phyloP scores from a whole-genome alignment of 2,329 filamentous ascomycete species.

The Hawksworthiomyces lignivorus region DNA sequence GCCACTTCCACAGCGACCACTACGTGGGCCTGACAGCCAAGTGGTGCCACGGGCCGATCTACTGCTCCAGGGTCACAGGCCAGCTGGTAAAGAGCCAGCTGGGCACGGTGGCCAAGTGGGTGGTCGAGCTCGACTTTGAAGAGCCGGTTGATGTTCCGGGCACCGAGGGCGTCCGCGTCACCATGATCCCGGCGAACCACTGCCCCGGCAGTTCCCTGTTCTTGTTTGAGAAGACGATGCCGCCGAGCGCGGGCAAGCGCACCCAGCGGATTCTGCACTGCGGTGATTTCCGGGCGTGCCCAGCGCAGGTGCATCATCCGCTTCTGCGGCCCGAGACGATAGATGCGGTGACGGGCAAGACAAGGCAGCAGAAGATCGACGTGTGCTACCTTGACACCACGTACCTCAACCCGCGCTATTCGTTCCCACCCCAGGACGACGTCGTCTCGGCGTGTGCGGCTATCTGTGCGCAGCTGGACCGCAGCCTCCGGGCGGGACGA shows the following conservation, averaged over 20 bases:
- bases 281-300: constrained; percentile 89
- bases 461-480: constrained; percentile 57
- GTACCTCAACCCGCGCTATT: constrained; percentile 90
- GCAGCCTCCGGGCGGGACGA: constrained; percentile 25
- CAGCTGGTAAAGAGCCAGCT: constrained; percentile 84
- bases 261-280: constrained; percentile 84
- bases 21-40: constrained; percentile 83
- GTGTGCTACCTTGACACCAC: constrained; percentile 96
- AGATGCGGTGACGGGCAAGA: constrained; percentile 63
- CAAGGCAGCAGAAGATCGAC: constrained; percentile 78
- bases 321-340: constrained; percentile 67
- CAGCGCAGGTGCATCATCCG: constrained; percentile 74
- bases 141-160: constrained; percentile 68
- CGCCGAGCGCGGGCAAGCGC: constrained; percentile 38
- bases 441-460: constrained; percentile 84
- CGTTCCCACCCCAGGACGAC: constrained; percentile 81
- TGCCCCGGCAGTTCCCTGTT: constrained; percentile 93
- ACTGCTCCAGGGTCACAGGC: constrained; percentile 87
- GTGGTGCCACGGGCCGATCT: constrained; percentile 92
- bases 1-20: constrained; percentile 96
- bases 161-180: constrained; percentile 76
- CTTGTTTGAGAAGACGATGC: constrained; percentile 71
- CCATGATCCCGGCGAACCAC: constrained; percentile 94
- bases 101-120: constrained; percentile 75
- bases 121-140: constrained; percentile 82